Conservation (phyloP, 2,329 filamentous ascomycete species). For the Zasmidium angulare region DNA sequence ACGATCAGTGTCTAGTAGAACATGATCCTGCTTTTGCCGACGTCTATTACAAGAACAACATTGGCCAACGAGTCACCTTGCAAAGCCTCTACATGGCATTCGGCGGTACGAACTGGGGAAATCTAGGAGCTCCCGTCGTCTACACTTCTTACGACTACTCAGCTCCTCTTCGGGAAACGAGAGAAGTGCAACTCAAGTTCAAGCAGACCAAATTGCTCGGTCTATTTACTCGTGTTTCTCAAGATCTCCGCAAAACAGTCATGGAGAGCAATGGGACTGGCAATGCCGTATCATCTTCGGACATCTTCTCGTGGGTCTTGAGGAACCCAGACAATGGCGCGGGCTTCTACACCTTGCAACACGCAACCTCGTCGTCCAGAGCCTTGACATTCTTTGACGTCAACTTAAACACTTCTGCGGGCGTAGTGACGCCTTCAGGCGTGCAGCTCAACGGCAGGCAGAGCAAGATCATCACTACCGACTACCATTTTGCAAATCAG, state of each 20-base stretch:
- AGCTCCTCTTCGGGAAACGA: slow-evolving; percentile 60
- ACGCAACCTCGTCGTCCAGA: slow-evolving; percentile 53
- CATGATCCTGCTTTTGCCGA: slow-evolving; percentile 56
- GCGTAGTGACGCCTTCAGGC: slow-evolving; percentile 55
- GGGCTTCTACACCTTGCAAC: slow-evolving; percentile 61
- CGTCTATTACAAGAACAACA: slow-evolving; percentile 63
- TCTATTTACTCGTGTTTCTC: slow-evolving; percentile 59
- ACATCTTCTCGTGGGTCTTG: slow-evolving; percentile 56
- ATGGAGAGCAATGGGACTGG: slow-evolving; percentile 49
- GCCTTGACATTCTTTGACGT: slow-evolving; percentile 56
- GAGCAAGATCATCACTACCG: slow-evolving; percentile 62
- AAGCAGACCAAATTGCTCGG: slow-evolving; percentile 64
- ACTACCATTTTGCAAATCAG: slow-evolving; percentile 44
- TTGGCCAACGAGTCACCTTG: slow-evolving; percentile 60
- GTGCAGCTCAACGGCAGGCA: slow-evolving; percentile 61
- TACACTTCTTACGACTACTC: slow-evolving; percentile 65
- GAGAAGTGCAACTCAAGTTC: slow-evolving; percentile 60
- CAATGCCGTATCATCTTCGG: slow-evolving; percentile 48
- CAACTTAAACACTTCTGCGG: slow-evolving; percentile 51
- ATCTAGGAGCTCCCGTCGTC: slow-evolving; percentile 29
- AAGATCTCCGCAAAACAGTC: slow-evolving; percentile 58
- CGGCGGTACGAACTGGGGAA: slow-evolving; percentile 49
- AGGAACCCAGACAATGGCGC: slow-evolving; percentile 59
- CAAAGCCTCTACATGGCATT: slow-evolving; percentile 65
- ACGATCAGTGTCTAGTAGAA: slow-evolving; percentile 53